Evolutionary conservation across 73 alveolate species (phyloP).

Genomic region (Halteria grandinella): DNA sequence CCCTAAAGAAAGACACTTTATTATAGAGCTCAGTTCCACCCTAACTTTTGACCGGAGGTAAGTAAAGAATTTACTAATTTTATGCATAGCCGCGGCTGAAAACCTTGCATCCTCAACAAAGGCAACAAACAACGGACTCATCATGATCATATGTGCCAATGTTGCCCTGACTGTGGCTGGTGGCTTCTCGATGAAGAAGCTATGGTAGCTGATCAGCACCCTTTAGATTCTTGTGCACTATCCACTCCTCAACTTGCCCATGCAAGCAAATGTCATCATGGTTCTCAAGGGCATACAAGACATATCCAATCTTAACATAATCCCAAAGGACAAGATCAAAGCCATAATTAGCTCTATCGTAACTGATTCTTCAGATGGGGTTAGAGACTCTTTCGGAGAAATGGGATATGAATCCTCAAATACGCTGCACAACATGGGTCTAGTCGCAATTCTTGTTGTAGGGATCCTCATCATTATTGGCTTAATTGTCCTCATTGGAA

Average conservation of each 20-base stretch:
- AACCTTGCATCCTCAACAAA: too few species aligned
- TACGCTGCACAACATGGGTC: constrained; percentile 9
- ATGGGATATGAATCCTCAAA: constrained; percentile 38
- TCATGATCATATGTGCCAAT: too few species aligned
- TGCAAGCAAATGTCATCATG: constrained; percentile 13
- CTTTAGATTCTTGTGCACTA: constrained; percentile 5
- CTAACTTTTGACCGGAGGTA: too few species aligned
- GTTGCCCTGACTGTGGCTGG: too few species aligned
- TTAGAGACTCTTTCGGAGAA: neutral
- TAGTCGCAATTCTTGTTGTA: neutral
- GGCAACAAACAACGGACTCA: too few species aligned
- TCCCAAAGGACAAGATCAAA: constrained; percentile 2
- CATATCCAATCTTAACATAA: neutral
- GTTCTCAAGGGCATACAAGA: neutral
- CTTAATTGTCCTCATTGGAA: constrained; percentile 1
- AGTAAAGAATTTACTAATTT: too few species aligned
- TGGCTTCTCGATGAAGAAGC: constrained; percentile 24
- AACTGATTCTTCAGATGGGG: neutral
- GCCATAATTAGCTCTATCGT: neutral
- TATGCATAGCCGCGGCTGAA: too few species aligned
- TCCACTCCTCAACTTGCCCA: neutral
- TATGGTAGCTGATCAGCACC: constrained; percentile 15
- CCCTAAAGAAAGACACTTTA: too few species aligned
- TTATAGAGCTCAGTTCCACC: too few species aligned
- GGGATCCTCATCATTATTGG: constrained; percentile 3